A percentile compares a stretch with the other conserved stretches of the same genome.
Evolutionary conservation across 2,329 filamentous ascomycete genomes (phyloP).

Genomic region (Aspergillus flavus): DNA sequence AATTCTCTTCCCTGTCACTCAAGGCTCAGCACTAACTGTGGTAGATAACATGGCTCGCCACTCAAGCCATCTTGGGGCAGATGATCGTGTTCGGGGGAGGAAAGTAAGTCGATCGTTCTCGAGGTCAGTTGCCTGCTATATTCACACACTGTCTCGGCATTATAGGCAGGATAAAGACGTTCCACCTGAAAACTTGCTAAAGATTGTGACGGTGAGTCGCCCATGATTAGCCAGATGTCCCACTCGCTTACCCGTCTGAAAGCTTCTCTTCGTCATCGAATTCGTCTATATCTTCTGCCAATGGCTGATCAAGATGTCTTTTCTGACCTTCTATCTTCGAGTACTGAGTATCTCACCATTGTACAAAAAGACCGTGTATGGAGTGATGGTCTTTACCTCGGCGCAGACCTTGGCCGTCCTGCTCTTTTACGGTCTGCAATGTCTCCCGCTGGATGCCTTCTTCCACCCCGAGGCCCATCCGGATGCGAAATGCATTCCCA

Average conservation of each 20-base stretch:
- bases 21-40: not conserved
- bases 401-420: not conserved
- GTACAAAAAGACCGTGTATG: conserved; percentile 4
- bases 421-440: conserved; percentile 9
- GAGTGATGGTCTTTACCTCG: not conserved
- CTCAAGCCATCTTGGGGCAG: conserved; percentile 3
- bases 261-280: conserved; percentile 13
- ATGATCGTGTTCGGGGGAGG: conserved; percentile 8
- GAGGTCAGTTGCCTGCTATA: not conserved
- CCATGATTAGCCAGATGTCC: not conserved
- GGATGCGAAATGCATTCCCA: conserved; percentile 2
- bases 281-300: conserved; percentile 14
- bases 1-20: not conserved
- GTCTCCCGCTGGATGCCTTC: conserved; percentile 9
- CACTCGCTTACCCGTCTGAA: not conserved
- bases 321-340: conserved; percentile 13
- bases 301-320: conserved; percentile 11
- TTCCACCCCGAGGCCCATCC: conserved; percentile 5
- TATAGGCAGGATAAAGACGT: conserved; percentile 1
- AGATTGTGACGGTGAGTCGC: not conserved
- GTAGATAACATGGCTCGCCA: conserved; percentile 2
- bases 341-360: conserved; percentile 5
- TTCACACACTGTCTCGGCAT: not conserved
- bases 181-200: not conserved
- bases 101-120: not conserved